phyloP scores from a whole-genome alignment of 2,329 filamentous ascomycete genomes.

The Fusarium succisae region DNA sequence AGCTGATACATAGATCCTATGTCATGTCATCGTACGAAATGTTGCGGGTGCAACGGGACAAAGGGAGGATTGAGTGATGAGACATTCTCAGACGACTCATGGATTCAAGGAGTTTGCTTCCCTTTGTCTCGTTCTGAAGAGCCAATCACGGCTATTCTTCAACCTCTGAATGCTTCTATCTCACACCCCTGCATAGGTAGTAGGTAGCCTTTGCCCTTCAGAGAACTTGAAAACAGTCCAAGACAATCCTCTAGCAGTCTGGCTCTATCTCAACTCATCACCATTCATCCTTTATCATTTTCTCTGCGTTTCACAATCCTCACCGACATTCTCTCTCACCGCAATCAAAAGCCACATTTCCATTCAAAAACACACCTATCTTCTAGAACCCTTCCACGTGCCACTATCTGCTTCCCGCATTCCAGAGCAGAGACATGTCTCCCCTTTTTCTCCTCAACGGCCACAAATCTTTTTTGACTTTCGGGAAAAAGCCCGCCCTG shows the following conservation, averaged over 20 bases:
- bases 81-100: background rate
- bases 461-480: conserved; percentile 17
- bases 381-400: conserved; percentile 10
- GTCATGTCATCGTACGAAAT: background rate
- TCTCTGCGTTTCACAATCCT: background rate
- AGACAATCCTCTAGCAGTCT: background rate
- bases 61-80: background rate
- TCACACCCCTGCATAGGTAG: background rate
- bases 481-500: background rate
- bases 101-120: background rate
- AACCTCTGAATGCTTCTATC: background rate
- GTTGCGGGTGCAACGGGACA: background rate
- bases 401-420: conserved; percentile 23
- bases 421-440: conserved; percentile 13
- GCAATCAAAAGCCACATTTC: conserved; percentile 11
- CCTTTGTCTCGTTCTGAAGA: background rate
- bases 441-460: conserved; percentile 14
- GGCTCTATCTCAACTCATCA: background rate
- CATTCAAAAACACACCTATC: background rate
- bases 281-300: background rate
- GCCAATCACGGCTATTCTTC: background rate
- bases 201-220: background rate
- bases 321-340: background rate
- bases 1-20: background rate
- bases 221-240: background rate